Evolutionary conservation across 1,139 yeast species (phyloP).

Genomic region (Yarrowia galli): DNA sequence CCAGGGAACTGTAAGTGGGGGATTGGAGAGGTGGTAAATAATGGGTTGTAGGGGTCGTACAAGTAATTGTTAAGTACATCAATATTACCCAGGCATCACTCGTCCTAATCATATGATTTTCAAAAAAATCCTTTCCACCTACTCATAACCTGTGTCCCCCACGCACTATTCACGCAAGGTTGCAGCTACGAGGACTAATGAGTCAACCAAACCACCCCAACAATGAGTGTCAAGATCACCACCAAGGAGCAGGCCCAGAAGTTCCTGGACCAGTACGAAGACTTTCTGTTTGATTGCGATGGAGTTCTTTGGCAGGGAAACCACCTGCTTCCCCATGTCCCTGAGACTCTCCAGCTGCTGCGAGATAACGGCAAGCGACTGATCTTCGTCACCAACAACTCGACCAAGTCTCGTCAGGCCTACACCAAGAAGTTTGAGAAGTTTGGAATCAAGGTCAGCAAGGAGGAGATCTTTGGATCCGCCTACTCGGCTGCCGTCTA

Average conservation of each 20-base stretch:
- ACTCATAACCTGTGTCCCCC: constrained; percentile 27
- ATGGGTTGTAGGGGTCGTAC: too few species aligned
- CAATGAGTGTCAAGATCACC: constrained; percentile 53
- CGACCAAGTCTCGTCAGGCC: constrained; percentile 83
- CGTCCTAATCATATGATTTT: too few species aligned
- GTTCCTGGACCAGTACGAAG: constrained; percentile 72
- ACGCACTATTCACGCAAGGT: constrained; percentile 16
- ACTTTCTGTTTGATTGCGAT: constrained; percentile 91
- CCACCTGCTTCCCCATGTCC: constrained; percentile 71
- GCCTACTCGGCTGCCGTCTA: constrained; percentile 92
- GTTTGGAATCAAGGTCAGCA: constrained; percentile 71
- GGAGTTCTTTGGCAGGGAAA: constrained; percentile 91
- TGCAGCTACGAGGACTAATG: neutral
- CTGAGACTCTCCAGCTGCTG: constrained; percentile 68
- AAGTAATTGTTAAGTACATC: too few species aligned
- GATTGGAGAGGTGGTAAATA: too few species aligned
- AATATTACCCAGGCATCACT: neutral
- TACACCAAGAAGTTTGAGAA: constrained; percentile 78
- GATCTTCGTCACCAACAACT: constrained; percentile 92
- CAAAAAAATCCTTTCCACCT: too few species aligned
- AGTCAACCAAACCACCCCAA: constrained; percentile 1
- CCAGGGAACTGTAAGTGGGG: constrained; percentile 1
- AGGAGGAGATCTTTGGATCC: constrained; percentile 86
- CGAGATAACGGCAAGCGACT: constrained; percentile 65
- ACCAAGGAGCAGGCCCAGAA: constrained; percentile 58